These are phyloP conservation scores for Solanum aculeatissimum DNA, from an alignment of 305 asterid species.

Conservation along the genomic window DNA sequence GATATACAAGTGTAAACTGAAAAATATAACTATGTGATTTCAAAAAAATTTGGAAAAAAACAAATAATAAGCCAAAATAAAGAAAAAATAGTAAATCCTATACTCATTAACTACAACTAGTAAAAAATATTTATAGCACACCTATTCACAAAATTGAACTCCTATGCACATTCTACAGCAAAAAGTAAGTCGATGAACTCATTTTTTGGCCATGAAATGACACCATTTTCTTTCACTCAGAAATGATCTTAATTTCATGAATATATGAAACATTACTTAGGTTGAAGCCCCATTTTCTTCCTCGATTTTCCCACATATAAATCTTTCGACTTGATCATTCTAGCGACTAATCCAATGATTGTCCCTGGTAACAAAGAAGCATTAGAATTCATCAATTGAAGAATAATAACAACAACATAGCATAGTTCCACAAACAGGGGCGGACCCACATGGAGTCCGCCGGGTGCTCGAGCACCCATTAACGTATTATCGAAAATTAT, in stretches of 20 bases:
- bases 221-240: background rate
- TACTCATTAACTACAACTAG: too few relatives aligned
- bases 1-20: background rate
- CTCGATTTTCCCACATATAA: conserved; percentile 68
- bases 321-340: conserved; percentile 76
- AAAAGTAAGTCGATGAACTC: background rate
- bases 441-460: too few relatives aligned
- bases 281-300: conserved; percentile 59
- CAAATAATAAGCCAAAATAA: background rate
- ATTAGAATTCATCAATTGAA: background rate
- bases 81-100: background rate
- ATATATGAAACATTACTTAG: conserved; percentile 14
- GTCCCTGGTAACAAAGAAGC: conserved; percentile 24
- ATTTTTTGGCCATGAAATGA: background rate
- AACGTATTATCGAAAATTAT: too few relatives aligned
- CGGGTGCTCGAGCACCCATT: too few relatives aligned
- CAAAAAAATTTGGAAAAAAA: too few relatives aligned
- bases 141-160: background rate
- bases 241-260: conserved; percentile 5
- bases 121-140: background rate
- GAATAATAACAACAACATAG: too few relatives aligned
- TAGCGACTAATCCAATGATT: conserved; percentile 63
- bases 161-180: background rate
- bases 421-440: too few relatives aligned
- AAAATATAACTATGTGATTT: background rate